A percentile compares a stretch with the other conserved stretches of the same genome.
phyloP scores from a whole-genome alignment of 257 asterid species.

The Forsythia suspensa region DNA sequence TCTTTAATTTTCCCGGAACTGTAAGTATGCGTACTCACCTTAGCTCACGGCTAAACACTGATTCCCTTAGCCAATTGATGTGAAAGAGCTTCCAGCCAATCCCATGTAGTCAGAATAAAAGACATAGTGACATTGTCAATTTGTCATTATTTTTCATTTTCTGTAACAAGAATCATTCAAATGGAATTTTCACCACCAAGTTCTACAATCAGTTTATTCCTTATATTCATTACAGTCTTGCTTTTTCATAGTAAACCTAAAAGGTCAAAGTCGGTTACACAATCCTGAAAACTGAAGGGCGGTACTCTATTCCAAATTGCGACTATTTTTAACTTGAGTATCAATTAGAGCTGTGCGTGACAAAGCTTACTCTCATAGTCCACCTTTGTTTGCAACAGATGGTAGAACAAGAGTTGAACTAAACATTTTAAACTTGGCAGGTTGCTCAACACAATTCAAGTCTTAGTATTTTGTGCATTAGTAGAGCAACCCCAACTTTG shows the following conservation, averaged over 20 bases:
- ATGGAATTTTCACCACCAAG: neutral
- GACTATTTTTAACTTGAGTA: no score
- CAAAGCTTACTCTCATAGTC: neutral
- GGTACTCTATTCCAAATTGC: no score
- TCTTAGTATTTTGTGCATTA: neutral
- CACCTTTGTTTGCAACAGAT: neutral
- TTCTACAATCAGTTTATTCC: slow-evolving; percentile 4
- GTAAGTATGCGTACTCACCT: slow-evolving; percentile 1
- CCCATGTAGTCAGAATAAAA: neutral
- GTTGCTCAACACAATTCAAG: neutral
- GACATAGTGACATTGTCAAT: neutral
- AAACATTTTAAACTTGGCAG: neutral
- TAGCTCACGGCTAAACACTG: slow-evolving; percentile 6
- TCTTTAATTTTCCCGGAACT: neutral
- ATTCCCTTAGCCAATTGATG: neutral
- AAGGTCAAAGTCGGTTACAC: slow-evolving; percentile 1
- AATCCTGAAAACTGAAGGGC: neutral
- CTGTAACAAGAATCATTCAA: slow-evolving; percentile 7
- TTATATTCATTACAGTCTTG: neutral
- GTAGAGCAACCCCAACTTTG: neutral
- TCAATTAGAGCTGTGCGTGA: neutral
- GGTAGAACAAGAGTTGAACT: slow-evolving; percentile 15
- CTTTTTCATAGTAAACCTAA: neutral
- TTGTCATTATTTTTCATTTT: slow-evolving; percentile 4
- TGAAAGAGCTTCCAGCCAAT: slow-evolving; percentile 8